phyloP scores from a whole-genome alignment of 1,284 basidiomycete genomes.

The Pyrrhoderma noxium region DNA sequence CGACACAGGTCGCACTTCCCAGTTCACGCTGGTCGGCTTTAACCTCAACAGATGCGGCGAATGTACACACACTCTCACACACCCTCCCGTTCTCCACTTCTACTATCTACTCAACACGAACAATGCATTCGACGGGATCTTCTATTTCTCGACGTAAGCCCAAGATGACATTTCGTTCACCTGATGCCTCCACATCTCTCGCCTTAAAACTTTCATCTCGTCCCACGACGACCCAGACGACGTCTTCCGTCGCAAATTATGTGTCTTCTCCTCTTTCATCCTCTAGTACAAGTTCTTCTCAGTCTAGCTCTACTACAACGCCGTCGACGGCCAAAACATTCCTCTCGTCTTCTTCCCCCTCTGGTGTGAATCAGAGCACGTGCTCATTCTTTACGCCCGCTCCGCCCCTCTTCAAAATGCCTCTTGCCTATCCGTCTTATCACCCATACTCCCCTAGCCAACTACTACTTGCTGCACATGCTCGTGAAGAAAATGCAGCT shows the following conservation, averaged over 20 bases:
- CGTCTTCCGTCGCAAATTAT: background rate
- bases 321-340: constrained; percentile 10
- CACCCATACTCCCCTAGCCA: constrained; percentile 48
- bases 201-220: constrained; percentile 21
- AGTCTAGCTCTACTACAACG: constrained; percentile 1
- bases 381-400: constrained; percentile 17
- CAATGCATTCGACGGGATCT: background rate
- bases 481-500: constrained; percentile 44
- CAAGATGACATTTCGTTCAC: constrained; percentile 27
- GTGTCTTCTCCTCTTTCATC: background rate
- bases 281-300: constrained; percentile 1
- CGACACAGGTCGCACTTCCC: constrained; percentile 21
- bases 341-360: constrained; percentile 1
- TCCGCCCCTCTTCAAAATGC: constrained; percentile 24
- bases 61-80: constrained; percentile 10
- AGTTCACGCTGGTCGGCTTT: constrained; percentile 28
- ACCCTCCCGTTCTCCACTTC: constrained; percentile 4
- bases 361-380: constrained; percentile 1
- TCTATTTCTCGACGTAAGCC: constrained; percentile 29
- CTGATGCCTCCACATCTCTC: constrained; percentile 21
- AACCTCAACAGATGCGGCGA: constrained; percentile 18
- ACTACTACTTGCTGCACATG: constrained; percentile 59
- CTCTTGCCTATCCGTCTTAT: constrained; percentile 57
- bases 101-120: constrained; percentile 5
- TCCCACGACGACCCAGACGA: constrained; percentile 3